Evolutionary conservation across 345 rosid genomes (phyloP), one percentile per base, ranked within the genome.

Genomic region (Gynandropsis gynandra): DNA sequence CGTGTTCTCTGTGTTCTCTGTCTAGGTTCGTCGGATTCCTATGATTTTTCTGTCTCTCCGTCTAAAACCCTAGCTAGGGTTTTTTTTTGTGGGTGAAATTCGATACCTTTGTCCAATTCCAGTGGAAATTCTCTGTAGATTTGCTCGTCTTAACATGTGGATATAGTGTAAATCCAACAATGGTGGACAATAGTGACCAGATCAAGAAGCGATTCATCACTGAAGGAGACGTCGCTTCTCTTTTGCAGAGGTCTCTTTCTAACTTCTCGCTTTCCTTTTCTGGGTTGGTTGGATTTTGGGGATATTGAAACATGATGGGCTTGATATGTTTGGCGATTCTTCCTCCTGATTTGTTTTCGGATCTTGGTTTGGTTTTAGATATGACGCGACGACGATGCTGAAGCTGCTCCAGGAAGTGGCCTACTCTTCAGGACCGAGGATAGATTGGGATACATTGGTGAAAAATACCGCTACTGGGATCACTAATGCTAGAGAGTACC

Each of bases 401-500:
- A 59, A 74, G 37, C 39, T 86, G 72, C 50, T 86, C 12, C 83
- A 79, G 16, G 95, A 86, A 58, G 80, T 82, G 65, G 72, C 80
- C 0, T 76, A 67, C 33, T 62, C 34, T 53, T 67, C 69, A 40
- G 74, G 59, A 5, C 59, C 42, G 10, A 80, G 72, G 76, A 63
- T 82, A 27, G 76, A 86, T 52, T 86, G 92, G 92, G 46, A 79
- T 42, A 79, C 67, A 55, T 38, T 86, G 65, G 84, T 77, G 45
- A 76, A 75, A 70, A 82, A 65, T 63, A 73, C 82, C 2, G 61
- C 72, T 17, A 86, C 86, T 37, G 92, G 92, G 36, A 86, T 86
- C 50, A 68, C 88, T 11, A 76, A 52, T 70, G 76, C 80, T 24
- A 75, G 88, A 59, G 95, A 86, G 52, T 83, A 76, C 63, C 95